These are phyloP conservation scores for Geranium incanum DNA, from an alignment of 441 rosid genomes.

Conservation along the genomic window DNA sequence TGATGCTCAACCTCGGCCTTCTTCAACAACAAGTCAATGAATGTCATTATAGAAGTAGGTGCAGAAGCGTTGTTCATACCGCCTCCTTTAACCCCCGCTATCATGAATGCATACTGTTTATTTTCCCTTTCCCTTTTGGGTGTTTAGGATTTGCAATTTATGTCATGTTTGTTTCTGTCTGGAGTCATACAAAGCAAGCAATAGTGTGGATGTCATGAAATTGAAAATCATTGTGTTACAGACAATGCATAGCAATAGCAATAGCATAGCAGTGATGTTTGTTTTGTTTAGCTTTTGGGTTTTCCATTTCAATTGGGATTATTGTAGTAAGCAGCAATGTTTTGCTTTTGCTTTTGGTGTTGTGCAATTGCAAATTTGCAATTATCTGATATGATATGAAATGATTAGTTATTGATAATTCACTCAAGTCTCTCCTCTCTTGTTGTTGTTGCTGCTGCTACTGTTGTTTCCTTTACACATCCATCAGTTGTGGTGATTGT, in stretches of 20 bases:
- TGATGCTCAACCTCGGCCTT: conserved; percentile 74
- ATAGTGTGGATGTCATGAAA: neutral
- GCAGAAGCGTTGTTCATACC: conserved; percentile 62
- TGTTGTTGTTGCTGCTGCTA: neutral
- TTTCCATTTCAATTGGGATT: conserved; percentile 10
- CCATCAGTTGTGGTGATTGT: conserved; percentile 7
- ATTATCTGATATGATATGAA: neutral
- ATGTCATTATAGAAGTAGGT: conserved; percentile 34
- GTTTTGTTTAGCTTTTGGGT: neutral
- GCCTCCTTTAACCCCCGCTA: conserved; percentile 13
- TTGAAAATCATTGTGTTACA: neutral
- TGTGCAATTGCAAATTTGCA: conserved; percentile 20
- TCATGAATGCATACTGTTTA: conserved; percentile 12
- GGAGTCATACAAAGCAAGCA: neutral
- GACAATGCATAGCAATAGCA: neutral
- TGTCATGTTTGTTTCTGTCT: conserved; percentile 2
- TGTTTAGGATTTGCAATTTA: neutral
- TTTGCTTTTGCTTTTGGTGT: conserved; percentile 18
- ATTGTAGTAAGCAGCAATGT: conserved; percentile 15
- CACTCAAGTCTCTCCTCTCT: neutral
- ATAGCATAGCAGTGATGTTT: neutral
- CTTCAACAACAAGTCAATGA: conserved; percentile 30
- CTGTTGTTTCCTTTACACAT: neutral
- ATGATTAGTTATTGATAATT: neutral
- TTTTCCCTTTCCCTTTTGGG: neutral